Conservation (phyloP, 2,329 filamentous ascomycete species). For the Alternaria sp. region DNA sequence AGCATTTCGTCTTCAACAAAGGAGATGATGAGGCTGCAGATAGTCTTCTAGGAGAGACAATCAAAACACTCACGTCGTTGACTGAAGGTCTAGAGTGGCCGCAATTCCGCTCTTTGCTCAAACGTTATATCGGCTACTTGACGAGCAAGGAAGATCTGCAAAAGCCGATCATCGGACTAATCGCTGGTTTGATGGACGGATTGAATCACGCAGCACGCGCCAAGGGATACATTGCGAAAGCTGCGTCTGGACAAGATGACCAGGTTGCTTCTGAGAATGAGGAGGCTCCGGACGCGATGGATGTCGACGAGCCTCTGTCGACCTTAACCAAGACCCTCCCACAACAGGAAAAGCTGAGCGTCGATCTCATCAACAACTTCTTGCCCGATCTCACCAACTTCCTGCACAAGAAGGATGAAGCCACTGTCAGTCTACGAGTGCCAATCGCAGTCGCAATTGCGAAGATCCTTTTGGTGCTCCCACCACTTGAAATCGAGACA, state of each 20-base stretch:
- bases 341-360: constrained; percentile 70
- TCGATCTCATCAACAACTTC: constrained; percentile 78
- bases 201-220: constrained; percentile 64
- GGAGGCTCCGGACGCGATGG: constrained; percentile 32
- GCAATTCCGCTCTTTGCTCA: constrained; percentile 85
- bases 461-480: constrained; percentile 84
- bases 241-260: constrained; percentile 48
- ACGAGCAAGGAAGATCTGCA: constrained; percentile 81
- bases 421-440: constrained; percentile 90
- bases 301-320: constrained; percentile 32
- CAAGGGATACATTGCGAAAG: constrained; percentile 43
- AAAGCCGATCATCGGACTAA: constrained; percentile 83
- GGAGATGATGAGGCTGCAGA: constrained; percentile 80
- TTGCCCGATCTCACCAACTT: constrained; percentile 83
- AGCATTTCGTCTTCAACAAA: constrained; percentile 91
- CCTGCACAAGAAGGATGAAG: constrained; percentile 92
- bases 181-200: constrained; percentile 83
- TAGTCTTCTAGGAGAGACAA: constrained; percentile 85
- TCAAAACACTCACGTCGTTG: constrained; percentile 79
- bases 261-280: constrained; percentile 48
- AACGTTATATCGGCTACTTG: constrained; percentile 84
- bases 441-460: constrained; percentile 89
- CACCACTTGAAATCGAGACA: constrained; percentile 74
- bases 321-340: constrained; percentile 73
- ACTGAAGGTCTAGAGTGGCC: constrained; percentile 85